Conservation (phyloP, 495 filamentous ascomycete species). For the Aspergillus incahuasiensis region DNA sequence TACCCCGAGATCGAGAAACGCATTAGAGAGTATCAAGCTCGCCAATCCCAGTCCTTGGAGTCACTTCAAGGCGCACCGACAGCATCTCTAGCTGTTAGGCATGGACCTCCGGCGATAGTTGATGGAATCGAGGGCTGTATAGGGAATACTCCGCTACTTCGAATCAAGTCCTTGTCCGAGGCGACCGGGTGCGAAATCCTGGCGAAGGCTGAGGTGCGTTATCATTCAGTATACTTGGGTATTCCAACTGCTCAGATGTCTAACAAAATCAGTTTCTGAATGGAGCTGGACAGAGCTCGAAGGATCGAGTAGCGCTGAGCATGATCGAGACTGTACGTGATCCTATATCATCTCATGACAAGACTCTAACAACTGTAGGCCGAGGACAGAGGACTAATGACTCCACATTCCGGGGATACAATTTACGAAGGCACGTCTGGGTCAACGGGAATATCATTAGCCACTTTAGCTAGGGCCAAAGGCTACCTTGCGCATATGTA, state of each 20-base stretch:
- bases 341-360: conserved; percentile 4
- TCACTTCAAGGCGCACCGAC: neutral
- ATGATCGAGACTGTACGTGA: conserved; percentile 67
- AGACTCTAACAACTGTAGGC: conserved; percentile 48
- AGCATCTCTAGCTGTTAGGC: conserved; percentile 23
- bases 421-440: conserved; percentile 98
- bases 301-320: conserved; percentile 87
- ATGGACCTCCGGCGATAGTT: conserved; percentile 39
- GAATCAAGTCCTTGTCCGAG: conserved; percentile 81
- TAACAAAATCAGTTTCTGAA: conserved; percentile 64
- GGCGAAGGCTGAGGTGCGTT: conserved; percentile 77
- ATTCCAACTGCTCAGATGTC: neutral
- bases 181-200: conserved; percentile 92
- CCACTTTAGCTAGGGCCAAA: conserved; percentile 77
- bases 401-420: conserved; percentile 77
- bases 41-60: conserved; percentile 2
- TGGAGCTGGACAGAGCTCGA: conserved; percentile 91
- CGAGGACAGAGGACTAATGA: conserved; percentile 71
- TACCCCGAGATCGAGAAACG: conserved; percentile 62
- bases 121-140: conserved; percentile 90
- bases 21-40: conserved; percentile 43
- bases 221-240: neutral
- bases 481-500: conserved; percentile 92
- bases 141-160: conserved; percentile 87
- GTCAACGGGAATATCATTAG: conserved; percentile 89